Conservation (phyloP, 2,329 filamentous ascomycete genomes). For the Penicillium sp. region DNA sequence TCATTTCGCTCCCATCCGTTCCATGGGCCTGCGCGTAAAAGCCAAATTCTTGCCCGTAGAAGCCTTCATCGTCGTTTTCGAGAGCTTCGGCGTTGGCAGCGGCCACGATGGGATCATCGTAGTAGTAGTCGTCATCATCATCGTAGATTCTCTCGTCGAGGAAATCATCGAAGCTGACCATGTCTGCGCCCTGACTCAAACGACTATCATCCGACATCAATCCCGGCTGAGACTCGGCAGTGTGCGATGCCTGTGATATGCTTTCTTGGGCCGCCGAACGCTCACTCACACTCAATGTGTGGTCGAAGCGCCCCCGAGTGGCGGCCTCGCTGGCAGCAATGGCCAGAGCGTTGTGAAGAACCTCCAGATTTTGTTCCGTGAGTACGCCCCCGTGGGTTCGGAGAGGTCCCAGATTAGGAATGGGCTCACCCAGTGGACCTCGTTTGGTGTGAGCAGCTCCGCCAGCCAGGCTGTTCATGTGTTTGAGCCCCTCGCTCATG, state of each 20-base stretch:
- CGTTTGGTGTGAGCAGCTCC: slow-evolving; percentile 17
- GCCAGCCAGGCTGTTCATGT: slow-evolving; percentile 33
- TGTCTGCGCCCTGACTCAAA: slow-evolving; percentile 42
- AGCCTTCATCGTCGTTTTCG: slow-evolving; percentile 85
- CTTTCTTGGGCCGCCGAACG: slow-evolving; percentile 33
- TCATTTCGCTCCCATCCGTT: slow-evolving; percentile 52
- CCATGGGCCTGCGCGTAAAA: slow-evolving; percentile 67
- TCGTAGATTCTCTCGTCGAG: slow-evolving; percentile 51
- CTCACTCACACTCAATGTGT: slow-evolving; percentile 49
- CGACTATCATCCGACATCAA: slow-evolving; percentile 47
- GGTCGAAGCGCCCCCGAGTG: slow-evolving; percentile 66
- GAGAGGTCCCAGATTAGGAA: slow-evolving; percentile 31
- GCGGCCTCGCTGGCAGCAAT: slow-evolving; percentile 73
- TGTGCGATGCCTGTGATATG: slow-evolving; percentile 30
- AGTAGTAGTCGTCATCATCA: slow-evolving; percentile 59
- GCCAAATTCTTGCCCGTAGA: slow-evolving; percentile 93
- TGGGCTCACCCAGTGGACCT: slow-evolving; percentile 22
- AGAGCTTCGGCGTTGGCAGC: slow-evolving; percentile 91
- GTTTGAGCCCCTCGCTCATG: slow-evolving; percentile 21
- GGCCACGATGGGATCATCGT: slow-evolving; percentile 87
- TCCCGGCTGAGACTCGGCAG: slow-evolving; percentile 38
- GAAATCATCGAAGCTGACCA: slow-evolving; percentile 34
- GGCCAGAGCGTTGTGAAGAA: slow-evolving; percentile 78
- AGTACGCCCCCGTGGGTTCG: slow-evolving; percentile 34
- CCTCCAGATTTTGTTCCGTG: slow-evolving; percentile 56